Conservation (phyloP, 2,329 filamentous ascomycete genomes). For the Alternaria solani region DNA sequence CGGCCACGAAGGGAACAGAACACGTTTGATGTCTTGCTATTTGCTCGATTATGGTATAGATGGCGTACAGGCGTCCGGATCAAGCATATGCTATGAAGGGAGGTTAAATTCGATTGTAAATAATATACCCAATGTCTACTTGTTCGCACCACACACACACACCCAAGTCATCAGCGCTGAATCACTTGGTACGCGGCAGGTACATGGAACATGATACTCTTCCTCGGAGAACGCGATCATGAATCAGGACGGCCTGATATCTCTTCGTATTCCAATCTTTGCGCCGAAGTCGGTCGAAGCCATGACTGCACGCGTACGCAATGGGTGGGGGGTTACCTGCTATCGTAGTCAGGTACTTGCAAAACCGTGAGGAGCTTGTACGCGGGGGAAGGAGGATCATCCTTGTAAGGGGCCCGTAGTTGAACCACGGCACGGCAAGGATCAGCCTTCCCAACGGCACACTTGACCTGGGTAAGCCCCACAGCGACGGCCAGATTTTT, state of each 20-base stretch:
- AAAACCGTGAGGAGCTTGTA: background rate
- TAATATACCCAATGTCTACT: background rate
- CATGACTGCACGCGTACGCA: background rate
- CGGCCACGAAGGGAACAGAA: slow-evolving; percentile 14
- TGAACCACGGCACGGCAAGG: background rate
- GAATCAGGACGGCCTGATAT: background rate
- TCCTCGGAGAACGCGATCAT: background rate
- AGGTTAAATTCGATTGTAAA: background rate
- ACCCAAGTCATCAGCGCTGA: background rate
- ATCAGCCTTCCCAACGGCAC: background rate
- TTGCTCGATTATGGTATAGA: background rate
- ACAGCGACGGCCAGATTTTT: background rate
- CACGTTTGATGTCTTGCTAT: slow-evolving; percentile 15
- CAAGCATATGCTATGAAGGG: background rate
- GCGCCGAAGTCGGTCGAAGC: background rate
- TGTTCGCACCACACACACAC: background rate
- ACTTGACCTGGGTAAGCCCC: background rate
- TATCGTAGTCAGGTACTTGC: background rate
- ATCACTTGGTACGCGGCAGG: background rate
- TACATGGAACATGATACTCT: background rate
- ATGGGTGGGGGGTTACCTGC: background rate
- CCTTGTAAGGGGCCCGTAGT: background rate
- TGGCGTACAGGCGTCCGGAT: background rate
- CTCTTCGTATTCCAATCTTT: background rate
- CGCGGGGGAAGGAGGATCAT: background rate